These are phyloP conservation scores for Phytophthora sp. DNA, from an alignment of 352 stramenopile species.

Conservation along the genomic window DNA sequence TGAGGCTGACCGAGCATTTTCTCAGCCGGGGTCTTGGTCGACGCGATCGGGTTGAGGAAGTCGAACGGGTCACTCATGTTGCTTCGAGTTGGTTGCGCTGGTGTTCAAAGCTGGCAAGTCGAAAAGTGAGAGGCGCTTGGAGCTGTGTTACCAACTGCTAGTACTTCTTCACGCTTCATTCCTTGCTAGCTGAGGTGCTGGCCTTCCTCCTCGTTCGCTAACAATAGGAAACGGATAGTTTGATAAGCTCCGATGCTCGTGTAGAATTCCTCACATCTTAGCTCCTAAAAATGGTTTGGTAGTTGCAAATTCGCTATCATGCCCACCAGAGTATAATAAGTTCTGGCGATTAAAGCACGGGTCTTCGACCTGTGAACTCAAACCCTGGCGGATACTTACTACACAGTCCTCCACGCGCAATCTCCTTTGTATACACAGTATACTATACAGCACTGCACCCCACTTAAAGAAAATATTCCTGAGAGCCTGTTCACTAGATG, in stretches of 20 bases:
- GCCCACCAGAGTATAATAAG: too few species aligned
- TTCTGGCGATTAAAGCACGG: too few species aligned
- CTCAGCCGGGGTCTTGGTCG: constrained; percentile 60
- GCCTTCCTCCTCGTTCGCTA: too few species aligned
- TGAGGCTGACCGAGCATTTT: constrained; percentile 33
- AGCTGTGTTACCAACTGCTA: neutral
- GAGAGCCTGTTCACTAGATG: too few species aligned
- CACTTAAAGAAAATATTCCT: too few species aligned
- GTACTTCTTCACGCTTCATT: neutral
- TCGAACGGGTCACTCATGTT: constrained; percentile 79
- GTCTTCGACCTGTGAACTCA: too few species aligned
- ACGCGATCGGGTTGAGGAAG: constrained; percentile 77
- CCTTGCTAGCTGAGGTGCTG: too few species aligned
- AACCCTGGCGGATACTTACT: too few species aligned
- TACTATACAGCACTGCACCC: too few species aligned
- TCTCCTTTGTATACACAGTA: too few species aligned
- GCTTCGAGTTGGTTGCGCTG: constrained; percentile 1
- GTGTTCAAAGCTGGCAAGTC: constrained; percentile 24
- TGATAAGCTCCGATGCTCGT: neutral
- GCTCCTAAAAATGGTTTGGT: constrained; percentile 5
- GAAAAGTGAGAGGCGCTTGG: constrained; percentile 6
- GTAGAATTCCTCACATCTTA: constrained; percentile 13
- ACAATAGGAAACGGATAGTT: constrained; percentile 15
- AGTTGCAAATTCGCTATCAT: too few species aligned
- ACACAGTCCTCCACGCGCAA: too few species aligned